phyloP scores from a whole-genome alignment of 148 eudicot genomes.

The Fagopyrum homotropicum region DNA sequence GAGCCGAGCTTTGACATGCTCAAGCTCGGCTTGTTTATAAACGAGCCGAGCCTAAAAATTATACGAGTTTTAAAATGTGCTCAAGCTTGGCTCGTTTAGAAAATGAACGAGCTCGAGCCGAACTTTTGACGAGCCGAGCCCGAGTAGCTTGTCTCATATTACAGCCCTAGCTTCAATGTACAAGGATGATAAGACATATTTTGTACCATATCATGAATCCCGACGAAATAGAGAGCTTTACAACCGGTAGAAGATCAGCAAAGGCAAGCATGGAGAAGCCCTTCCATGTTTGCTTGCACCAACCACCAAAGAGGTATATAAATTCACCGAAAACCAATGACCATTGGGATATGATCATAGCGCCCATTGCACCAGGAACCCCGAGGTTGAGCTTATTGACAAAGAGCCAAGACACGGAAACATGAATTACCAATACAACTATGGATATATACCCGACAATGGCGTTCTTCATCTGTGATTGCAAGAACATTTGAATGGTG shows the following conservation, averaged over 20 bases:
- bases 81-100: too few species aligned
- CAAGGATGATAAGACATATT: background rate
- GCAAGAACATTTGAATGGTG: too few species aligned
- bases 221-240: background rate
- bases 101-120: too few species aligned
- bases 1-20: too few species aligned
- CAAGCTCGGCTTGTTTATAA: too few species aligned
- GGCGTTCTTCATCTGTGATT: slow-evolving; percentile 31
- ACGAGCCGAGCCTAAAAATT: too few species aligned
- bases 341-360: background rate
- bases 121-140: too few species aligned
- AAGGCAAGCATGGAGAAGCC: background rate
- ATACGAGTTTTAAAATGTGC: too few species aligned
- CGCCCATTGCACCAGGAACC: background rate
- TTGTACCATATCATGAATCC: background rate
- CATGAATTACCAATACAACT: slow-evolving; percentile 31
- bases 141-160: too few species aligned
- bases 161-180: too few species aligned
- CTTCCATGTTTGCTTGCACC: background rate
- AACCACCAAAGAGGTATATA: background rate
- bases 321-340: background rate
- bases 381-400: background rate
- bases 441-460: slow-evolving; percentile 39
- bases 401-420: slow-evolving; percentile 43
- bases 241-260: too few species aligned